Evolutionary conservation across 2,329 filamentous ascomycete genomes (phyloP), one percentile per base, ranked within the genome.

Genomic region (Aspergillus sp.): DNA sequence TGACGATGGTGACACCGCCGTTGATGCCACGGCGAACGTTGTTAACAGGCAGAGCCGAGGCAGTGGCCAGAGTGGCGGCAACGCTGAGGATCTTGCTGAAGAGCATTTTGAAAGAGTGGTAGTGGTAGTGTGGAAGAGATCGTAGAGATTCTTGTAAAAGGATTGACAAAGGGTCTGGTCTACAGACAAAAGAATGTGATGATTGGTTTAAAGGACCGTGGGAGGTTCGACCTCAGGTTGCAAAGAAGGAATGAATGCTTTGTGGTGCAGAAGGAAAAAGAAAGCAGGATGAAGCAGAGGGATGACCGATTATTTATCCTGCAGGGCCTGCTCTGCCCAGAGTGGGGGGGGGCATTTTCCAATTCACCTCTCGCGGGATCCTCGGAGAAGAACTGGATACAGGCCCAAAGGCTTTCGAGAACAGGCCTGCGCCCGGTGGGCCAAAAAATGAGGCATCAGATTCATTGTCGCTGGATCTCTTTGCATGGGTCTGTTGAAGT

Each of bases 1-100:
- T 70, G 54, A 65, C 56, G 46, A 70, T 66, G 22, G 60, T 56
- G 45, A 71, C 58, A 17, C 63, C 63, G 34, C 64, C 61, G 54
- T 59, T 58, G 39, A 55, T 56, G 51, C 59, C 44, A 39, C 55
- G 45, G n/a, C 9, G n/a, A 12, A 17, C 44, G 5, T 39, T 27
- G 11, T 40, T 30, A 17, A 45, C 5, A 17, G 56, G 54, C 19
- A 57, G 48, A 19, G 54, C 54, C 33, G 48, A 51, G 41, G 45
- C 40, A 24, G 56, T 53, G 20, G 51, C 56, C 39, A 54, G 45
- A 34, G 56, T 24, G 17, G 51, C 51, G 20, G 50, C 45, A 20
- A 47, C 11, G 33, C 34, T 45, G 40, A 58, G 30, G 51, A 58
- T 24, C 39, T 58, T 58, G 56, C 24, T 30, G 56, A 58, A 54